A percentile compares a stretch with the other conserved stretches of the same genome.
These are phyloP conservation scores for Apiospora phragmitis DNA, from an alignment of 2,329 filamentous ascomycete species.

Conservation along the genomic window DNA sequence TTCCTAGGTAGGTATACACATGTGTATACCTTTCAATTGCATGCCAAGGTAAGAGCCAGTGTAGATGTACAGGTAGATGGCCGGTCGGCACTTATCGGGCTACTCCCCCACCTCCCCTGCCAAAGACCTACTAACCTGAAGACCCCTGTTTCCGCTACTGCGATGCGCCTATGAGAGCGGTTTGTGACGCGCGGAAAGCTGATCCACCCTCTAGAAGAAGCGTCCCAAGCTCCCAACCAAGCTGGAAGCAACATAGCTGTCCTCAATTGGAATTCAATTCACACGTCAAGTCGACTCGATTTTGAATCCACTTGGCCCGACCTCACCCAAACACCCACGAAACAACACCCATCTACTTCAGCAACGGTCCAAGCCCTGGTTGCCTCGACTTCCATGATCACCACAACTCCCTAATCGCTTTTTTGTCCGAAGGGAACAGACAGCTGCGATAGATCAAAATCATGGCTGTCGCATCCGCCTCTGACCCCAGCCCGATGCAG, in stretches of 20 bases:
- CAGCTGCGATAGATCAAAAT: constrained; percentile 19
- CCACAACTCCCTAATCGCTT: constrained; percentile 13
- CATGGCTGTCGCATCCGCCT: constrained; percentile 39
- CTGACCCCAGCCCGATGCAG: constrained; percentile 27
- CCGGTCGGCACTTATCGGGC: not conserved
- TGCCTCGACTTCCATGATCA: constrained; percentile 14
- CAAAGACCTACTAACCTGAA: not conserved
- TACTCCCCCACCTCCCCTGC: not conserved
- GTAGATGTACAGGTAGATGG: not conserved
- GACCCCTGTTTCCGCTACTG: not conserved
- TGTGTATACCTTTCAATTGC: not conserved
- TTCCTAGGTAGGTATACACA: not conserved
- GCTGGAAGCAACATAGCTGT: constrained; percentile 11
- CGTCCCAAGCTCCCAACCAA: not conserved
- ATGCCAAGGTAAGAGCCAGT: not conserved
- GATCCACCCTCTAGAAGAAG: not conserved
- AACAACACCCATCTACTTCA: constrained; percentile 1
- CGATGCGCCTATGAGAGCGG: not conserved
- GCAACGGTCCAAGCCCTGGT: constrained; percentile 8
- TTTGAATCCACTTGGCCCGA: not conserved
- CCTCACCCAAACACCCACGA: not conserved
- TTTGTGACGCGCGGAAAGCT: constrained; percentile 4
- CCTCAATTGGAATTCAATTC: constrained; percentile 11
- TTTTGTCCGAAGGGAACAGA: constrained; percentile 9
- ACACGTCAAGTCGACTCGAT: not conserved